A percentile compares a stretch with the other conserved stretches of the same genome.
Conservation (phyloP, 1,139 yeast genomes). For the Yamadazyma dushanensis region DNA sequence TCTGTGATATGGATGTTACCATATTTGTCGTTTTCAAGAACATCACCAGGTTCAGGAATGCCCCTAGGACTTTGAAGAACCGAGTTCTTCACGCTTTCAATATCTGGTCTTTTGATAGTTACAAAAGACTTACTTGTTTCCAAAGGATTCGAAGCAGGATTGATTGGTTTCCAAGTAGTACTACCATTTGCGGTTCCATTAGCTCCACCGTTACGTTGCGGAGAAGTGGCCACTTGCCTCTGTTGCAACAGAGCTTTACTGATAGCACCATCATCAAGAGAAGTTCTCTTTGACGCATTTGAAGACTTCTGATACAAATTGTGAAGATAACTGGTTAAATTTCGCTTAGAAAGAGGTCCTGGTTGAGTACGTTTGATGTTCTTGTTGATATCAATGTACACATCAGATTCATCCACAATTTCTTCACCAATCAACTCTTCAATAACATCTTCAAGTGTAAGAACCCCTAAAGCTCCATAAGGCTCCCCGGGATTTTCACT, state of each 20-base stretch:
- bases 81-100: slow-evolving; percentile 21
- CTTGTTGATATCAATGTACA: slow-evolving; percentile 85
- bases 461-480: slow-evolving; percentile 84
- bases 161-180: slow-evolving; percentile 51
- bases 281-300: slow-evolving; percentile 36
- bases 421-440: slow-evolving; percentile 98
- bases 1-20: slow-evolving; percentile 52
- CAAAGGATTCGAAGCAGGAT: slow-evolving; percentile 81
- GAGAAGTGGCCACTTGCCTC: background rate
- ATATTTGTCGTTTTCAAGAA: slow-evolving; percentile 18
- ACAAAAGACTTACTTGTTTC: slow-evolving; percentile 70
- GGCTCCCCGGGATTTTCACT: slow-evolving; percentile 86
- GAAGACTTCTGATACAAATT: slow-evolving; percentile 47
- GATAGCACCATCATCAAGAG: slow-evolving; percentile 26
- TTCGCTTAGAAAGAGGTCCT: slow-evolving; percentile 78
- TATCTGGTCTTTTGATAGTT: slow-evolving; percentile 60
- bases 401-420: slow-evolving; percentile 96
- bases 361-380: slow-evolving; percentile 82
- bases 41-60: slow-evolving; percentile 3
- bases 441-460: slow-evolving; percentile 93
- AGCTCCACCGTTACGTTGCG: slow-evolving; percentile 6
- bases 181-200: slow-evolving; percentile 14
- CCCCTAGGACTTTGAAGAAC: slow-evolving; percentile 26
- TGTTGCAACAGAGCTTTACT: slow-evolving; percentile 4
- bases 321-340: slow-evolving; percentile 68